Evolutionary conservation across 441 rosid genomes (phyloP).

Genomic region (Jatropha multifida): DNA sequence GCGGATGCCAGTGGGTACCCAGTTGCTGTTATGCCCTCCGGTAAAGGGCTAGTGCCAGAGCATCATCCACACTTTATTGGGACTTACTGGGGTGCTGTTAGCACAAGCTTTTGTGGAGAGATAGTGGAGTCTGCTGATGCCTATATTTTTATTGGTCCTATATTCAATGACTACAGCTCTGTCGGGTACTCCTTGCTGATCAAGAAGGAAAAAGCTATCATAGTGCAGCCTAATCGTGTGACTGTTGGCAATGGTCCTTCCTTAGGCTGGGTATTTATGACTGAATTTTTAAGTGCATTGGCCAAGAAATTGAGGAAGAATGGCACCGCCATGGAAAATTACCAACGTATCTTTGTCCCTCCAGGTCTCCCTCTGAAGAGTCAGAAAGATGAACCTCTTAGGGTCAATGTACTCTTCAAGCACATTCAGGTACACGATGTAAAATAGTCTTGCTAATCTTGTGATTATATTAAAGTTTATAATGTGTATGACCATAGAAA

Average conservation of each 20-base stretch:
- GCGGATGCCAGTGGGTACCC: slow-evolving; percentile 66
- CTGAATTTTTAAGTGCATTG: slow-evolving; percentile 55
- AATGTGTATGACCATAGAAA: neutral
- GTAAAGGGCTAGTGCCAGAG: slow-evolving; percentile 65
- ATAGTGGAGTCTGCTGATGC: slow-evolving; percentile 81
- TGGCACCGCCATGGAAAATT: slow-evolving; percentile 58
- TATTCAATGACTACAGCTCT: slow-evolving; percentile 77
- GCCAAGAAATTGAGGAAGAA: slow-evolving; percentile 58
- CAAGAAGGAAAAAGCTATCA: slow-evolving; percentile 61
- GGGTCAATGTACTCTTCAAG: slow-evolving; percentile 66
- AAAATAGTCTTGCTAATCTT: neutral
- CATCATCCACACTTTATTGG: slow-evolving; percentile 59
- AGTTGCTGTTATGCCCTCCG: slow-evolving; percentile 66
- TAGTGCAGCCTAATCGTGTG: slow-evolving; percentile 65
- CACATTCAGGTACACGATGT: slow-evolving; percentile 54
- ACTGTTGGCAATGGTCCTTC: slow-evolving; percentile 71
- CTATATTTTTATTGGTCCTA: slow-evolving; percentile 66
- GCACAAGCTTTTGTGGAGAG: slow-evolving; percentile 67
- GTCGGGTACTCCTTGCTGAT: slow-evolving; percentile 74
- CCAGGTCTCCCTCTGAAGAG: slow-evolving; percentile 48
- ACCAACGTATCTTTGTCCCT: slow-evolving; percentile 58
- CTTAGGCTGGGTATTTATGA: slow-evolving; percentile 70
- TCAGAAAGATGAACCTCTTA: slow-evolving; percentile 51
- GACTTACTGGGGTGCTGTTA: slow-evolving; percentile 79
- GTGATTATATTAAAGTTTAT: neutral